phyloP scores from a whole-genome alignment of 2,329 filamentous ascomycete species.

The Botrytis byssoidea region DNA sequence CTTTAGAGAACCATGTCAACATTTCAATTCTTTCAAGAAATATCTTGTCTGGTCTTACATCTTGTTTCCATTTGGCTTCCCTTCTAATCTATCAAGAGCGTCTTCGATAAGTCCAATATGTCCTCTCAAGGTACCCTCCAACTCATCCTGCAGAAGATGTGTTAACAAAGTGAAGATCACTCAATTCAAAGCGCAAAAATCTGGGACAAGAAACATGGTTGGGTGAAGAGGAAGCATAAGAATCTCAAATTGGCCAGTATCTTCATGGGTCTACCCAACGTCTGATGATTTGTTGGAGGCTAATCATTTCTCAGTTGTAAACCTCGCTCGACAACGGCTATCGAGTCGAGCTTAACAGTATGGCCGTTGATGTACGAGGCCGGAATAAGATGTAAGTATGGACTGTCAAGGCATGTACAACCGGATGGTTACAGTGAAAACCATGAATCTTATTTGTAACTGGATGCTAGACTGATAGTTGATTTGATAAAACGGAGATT shows the following conservation, averaged over 20 bases:
- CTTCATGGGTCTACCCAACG: background rate
- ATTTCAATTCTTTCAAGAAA: background rate
- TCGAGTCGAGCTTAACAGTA: background rate
- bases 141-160: slow-evolving; percentile 24
- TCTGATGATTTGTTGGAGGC: background rate
- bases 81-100: slow-evolving; percentile 27
- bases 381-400: background rate
- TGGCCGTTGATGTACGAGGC: background rate
- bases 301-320: background rate
- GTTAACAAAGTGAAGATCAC: slow-evolving; percentile 10
- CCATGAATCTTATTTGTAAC: background rate
- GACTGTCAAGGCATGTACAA: background rate
- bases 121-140: slow-evolving; percentile 28
- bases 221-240: background rate
- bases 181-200: background rate
- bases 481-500: background rate
- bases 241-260: background rate
- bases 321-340: background rate
- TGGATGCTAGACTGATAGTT: background rate
- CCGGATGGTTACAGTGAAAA: background rate
- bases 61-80: slow-evolving; percentile 28
- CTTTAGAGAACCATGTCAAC: slow-evolving; percentile 20
- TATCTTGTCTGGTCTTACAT: slow-evolving; percentile 22
- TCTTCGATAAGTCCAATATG: slow-evolving; percentile 32
- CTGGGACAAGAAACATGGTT: background rate